Percentiles rank a stretch among this genome's conserved stretches.
phyloP scores from a whole-genome alignment of 23 red algal genomes.

The Gracilaria domingensis region DNA sequence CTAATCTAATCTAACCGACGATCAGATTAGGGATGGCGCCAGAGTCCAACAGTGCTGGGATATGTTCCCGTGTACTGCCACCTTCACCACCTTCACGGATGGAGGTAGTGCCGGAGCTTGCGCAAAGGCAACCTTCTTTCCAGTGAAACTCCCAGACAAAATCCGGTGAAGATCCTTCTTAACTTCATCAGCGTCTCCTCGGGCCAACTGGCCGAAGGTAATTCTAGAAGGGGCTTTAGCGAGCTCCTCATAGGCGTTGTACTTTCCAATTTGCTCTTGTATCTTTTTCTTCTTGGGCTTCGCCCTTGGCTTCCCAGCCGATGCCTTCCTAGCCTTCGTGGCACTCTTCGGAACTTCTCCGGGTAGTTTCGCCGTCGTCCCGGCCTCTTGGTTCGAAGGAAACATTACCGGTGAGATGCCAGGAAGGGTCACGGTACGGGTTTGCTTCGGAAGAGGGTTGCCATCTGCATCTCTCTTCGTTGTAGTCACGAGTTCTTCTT shows the following conservation, averaged over 20 bases:
- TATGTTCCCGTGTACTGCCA: neutral
- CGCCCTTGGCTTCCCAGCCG: neutral
- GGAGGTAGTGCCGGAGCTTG: neutral
- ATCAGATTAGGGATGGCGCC: no score
- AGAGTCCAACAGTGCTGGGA: constrained; percentile 13
- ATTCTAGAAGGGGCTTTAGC: constrained; percentile 28
- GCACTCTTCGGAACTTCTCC: neutral
- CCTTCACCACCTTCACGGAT: neutral
- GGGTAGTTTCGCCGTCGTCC: neutral
- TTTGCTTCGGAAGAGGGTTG: no score
- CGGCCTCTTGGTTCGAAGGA: neutral
- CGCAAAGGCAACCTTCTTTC: neutral
- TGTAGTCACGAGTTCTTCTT: neutral
- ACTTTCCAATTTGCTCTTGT: constrained; percentile 43
- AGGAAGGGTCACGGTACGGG: no score
- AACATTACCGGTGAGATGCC: neutral
- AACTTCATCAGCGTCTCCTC: constrained; percentile 26
- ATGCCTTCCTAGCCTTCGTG: neutral
- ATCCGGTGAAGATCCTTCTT: constrained; percentile 20
- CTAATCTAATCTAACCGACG: no score
- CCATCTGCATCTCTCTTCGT: constrained; percentile 11
- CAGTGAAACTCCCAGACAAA: neutral
- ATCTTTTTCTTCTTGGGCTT: neutral
- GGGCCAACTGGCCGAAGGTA: constrained; percentile 31
- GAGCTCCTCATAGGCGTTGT: constrained; percentile 27